Base-by-base conservation (phyloP, 2,329 filamentous ascomycete genomes). In the Cytospora leucostoma region DNA sequence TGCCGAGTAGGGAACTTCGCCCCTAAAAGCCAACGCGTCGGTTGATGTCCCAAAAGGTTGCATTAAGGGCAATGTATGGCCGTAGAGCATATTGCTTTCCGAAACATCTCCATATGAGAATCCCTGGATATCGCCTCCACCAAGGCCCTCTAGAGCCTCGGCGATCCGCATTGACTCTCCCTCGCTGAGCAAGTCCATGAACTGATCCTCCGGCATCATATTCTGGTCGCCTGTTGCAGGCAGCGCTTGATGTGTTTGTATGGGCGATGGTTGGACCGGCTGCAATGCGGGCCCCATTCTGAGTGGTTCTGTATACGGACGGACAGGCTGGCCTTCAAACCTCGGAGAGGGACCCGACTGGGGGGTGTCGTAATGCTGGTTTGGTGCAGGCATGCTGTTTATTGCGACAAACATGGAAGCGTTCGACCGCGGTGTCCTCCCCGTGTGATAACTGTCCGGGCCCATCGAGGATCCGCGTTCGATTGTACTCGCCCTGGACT, bases 331-430 rank as follows among this genome's bases (percentile, higher is more conserved):
- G 8, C 52, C 62, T 3, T 64, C 57, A 11, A 15, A 15, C 21
- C 47, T 52, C 17, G 52, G 32, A 8, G 34, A 35, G 4, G 15
- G 19, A n/a, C 50, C 59, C 4, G 51, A 49, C 11, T 44, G 19
- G 12, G 44, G 37, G 33, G 19, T 44, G n/a, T 50, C 47, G 13
- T 55, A 44, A 19, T 60, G 53, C 13, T 54, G 56, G 11, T 32
- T 32, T n/a, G 32, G 38, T 12, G 40, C 51, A 11, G 58, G 32
- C 47, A 34, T 35, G 68, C 56, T 68, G 63, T 79, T 79, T 66
- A 79, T 78, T 7, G 77, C 75, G 7, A 74, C 78, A 65, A 79
- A 79, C 19, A 69, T 70, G 10, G 75, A 70, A 6, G 72, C 69
- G 11, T 69, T 70, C 6, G 73, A 71, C n/a, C 71, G 71, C 11